Base-by-base conservation (phyloP, 257 asterid genomes). In the Petunia axillaris region DNA sequence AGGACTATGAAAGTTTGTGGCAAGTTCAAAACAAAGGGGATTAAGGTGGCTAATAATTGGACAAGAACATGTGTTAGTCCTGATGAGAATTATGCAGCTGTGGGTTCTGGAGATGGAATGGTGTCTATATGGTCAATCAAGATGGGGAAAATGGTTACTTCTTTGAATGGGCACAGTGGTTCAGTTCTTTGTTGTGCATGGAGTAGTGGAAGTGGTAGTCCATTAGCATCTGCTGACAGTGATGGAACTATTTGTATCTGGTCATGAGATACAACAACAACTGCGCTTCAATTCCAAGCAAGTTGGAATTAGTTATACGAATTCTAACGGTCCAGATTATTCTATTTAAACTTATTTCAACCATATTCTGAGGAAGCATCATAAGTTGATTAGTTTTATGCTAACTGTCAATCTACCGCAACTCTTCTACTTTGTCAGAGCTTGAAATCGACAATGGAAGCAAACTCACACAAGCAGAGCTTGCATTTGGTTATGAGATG, bases 1-100 rank as follows among this genome's bases (percentile, higher is more conserved):
- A 79, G 76, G 82, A 64, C 55, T 9, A 79, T 79, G 82, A 44
- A 64, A 79, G 82, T 79, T 50, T 79, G 76, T 37, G n/a, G 55
- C 25, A 64, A 64, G 43, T 64, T 79, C 7, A 52, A 79, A 46
- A 52, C 57, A 36, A 79, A 79, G 63, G 13, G 82, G 10, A 64
- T 11, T 14, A 50, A 5, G 6, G 64, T 79, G 5, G 82, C 64
- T 14, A 79, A 46, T 37, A 79, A 79, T 35, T 64, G 64, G 76
- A 37, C 76, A 3, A 64, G 76, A 65, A 79, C 63, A n/a, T 79
- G 76, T 16, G 41, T 64, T 52, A 64, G 82, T 13, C 82, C 43
- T 50, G 76, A 64, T 37, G 76, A 65, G 36, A 65, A 64, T 36
- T 64, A 44, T 16, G 82, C 66, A 39, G 66, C 25, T 65, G 64